These are phyloP conservation scores for Cylindricascospora bacillispora DNA, from an alignment of 1,139 yeast genomes.

Conservation along the genomic window DNA sequence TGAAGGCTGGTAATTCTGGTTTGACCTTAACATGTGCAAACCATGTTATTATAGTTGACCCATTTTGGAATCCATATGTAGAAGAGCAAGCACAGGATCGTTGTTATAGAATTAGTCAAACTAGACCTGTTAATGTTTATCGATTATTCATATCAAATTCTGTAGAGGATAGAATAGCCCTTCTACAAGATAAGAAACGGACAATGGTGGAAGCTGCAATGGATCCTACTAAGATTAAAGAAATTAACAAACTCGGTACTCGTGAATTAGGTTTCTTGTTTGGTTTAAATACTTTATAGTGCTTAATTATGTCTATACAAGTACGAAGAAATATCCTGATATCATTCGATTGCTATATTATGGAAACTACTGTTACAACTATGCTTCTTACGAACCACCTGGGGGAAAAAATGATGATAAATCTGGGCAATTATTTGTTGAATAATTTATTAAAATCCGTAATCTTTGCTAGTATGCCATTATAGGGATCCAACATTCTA, in stretches of 20 bases:
- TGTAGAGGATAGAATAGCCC: conserved; percentile 77
- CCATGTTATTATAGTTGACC: conserved; percentile 81
- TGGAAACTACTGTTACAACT: too few species aligned
- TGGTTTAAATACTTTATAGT: conserved; percentile 39
- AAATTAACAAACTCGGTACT: conserved; percentile 52
- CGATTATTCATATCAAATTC: conserved; percentile 53
- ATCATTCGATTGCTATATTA: too few species aligned
- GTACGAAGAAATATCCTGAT: too few species aligned
- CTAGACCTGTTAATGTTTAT: conserved; percentile 59
- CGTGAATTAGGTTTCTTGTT: conserved; percentile 68
- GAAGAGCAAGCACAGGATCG: conserved; percentile 96
- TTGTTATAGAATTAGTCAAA: conserved; percentile 87
- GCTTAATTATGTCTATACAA: background rate
- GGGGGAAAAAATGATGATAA: too few species aligned
- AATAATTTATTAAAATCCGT: too few species aligned
- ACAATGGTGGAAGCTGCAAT: conserved; percentile 68
- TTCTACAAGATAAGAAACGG: conserved; percentile 60
- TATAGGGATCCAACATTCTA: too few species aligned
- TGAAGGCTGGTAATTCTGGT: conserved; percentile 90
- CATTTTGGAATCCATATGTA: conserved; percentile 94
- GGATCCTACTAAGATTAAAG: conserved; percentile 62
- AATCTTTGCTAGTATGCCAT: too few species aligned
- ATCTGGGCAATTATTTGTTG: too few species aligned
- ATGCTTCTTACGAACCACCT: too few species aligned
- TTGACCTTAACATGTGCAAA: conserved; percentile 86